These are phyloP conservation scores for Friedmanniomyces simplex DNA, from an alignment of 495 filamentous ascomycete species.

Conservation along the genomic window DNA sequence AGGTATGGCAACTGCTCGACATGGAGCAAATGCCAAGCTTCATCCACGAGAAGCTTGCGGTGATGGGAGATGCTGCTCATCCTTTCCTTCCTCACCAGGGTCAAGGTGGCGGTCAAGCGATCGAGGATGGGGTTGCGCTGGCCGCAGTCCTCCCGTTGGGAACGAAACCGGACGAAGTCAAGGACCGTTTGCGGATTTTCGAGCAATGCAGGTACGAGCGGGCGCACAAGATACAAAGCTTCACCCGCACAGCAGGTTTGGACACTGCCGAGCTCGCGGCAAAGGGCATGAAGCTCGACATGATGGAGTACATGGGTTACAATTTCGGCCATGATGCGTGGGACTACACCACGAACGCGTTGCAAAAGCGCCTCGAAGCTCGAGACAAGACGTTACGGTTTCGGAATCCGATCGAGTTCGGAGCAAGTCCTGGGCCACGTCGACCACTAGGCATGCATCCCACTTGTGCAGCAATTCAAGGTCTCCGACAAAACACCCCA, in stretches of 20 bases:
- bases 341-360: slow-evolving; percentile 41
- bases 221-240: slow-evolving; percentile 46
- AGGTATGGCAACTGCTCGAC: slow-evolving; percentile 49
- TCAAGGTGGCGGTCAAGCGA: slow-evolving; percentile 30
- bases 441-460: slow-evolving; percentile 23
- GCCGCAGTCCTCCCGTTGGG: slow-evolving; percentile 41
- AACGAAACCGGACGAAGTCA: slow-evolving; percentile 33
- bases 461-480: background rate
- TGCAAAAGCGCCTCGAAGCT: slow-evolving; percentile 39
- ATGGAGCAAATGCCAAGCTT: slow-evolving; percentile 47
- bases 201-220: slow-evolving; percentile 43
- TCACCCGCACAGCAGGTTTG: slow-evolving; percentile 37
- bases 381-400: slow-evolving; percentile 37
- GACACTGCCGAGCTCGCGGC: slow-evolving; percentile 32
- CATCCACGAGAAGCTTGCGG: slow-evolving; percentile 39
- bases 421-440: slow-evolving; percentile 45
- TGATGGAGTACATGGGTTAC: slow-evolving; percentile 41
- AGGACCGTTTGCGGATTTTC: slow-evolving; percentile 43
- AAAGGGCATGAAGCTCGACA: slow-evolving; percentile 31
- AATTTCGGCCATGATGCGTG: slow-evolving; percentile 52
- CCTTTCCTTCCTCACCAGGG: slow-evolving; percentile 40
- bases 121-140: slow-evolving; percentile 50
- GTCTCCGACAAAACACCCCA: slow-evolving; percentile 20
- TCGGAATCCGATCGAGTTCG: slow-evolving; percentile 47
- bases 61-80: slow-evolving; percentile 55